Conservation (phyloP, 169 alveolate species). For the Cardiosporidium cionae region DNA sequence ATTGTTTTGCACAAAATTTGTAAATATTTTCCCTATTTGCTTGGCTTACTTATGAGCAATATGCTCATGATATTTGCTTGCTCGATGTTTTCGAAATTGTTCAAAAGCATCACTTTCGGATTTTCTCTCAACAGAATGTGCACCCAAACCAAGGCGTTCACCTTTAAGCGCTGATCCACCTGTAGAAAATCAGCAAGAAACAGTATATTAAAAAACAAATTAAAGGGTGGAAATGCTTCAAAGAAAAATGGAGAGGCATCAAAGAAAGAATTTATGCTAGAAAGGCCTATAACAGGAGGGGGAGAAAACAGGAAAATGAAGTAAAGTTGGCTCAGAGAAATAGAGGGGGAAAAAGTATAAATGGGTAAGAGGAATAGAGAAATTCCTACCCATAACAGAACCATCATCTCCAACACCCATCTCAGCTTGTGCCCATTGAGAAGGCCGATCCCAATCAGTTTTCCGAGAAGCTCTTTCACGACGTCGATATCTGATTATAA, state of each 20-base stretch:
- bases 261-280: too few relatives aligned
- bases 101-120: neutral
- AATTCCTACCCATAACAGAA: neutral
- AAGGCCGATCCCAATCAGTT: neutral
- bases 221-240: too few relatives aligned
- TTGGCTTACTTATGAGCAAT: neutral
- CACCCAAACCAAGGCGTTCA: neutral
- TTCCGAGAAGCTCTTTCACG: neutral
- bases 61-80: neutral
- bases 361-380: neutral
- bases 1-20: too few relatives aligned
- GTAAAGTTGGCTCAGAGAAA: too few relatives aligned
- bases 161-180: neutral
- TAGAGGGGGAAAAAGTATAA: too few relatives aligned
- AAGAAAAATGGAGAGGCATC: too few relatives aligned
- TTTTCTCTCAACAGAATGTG: neutral
- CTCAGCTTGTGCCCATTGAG: neutral
- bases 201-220: too few relatives aligned
- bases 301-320: too few relatives aligned
- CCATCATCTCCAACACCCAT: neutral
- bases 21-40: too few relatives aligned
- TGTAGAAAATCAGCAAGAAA: too few relatives aligned
- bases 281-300: too few relatives aligned
- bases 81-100: neutral
- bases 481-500: neutral